phyloP scores from a whole-genome alignment of 768 basidiomycete species.

The Suillus ampliporus region DNA sequence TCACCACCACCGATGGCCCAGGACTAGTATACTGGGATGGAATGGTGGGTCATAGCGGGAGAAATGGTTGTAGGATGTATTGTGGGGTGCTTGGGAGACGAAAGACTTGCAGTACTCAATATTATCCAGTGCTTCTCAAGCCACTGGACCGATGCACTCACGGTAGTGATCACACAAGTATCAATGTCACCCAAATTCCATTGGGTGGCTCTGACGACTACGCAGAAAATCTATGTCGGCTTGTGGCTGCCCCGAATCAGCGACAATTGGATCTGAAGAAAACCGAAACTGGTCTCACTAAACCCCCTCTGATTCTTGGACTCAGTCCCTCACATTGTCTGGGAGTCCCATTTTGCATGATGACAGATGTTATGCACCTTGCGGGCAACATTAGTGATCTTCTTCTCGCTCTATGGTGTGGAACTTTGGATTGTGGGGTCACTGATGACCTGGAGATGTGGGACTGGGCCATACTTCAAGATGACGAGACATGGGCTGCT shows the following conservation, averaged over 20 bases:
- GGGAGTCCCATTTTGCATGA: slow-evolving; percentile 40
- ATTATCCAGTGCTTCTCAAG: slow-evolving; percentile 36
- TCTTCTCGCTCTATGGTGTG: slow-evolving; percentile 29
- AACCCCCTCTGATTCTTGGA: slow-evolving; percentile 44
- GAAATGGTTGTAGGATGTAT: slow-evolving; percentile 38
- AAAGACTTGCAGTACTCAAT: slow-evolving; percentile 28
- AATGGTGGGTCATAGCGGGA: slow-evolving; percentile 36
- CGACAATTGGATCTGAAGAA: slow-evolving; percentile 33
- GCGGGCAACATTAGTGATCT: slow-evolving; percentile 33
- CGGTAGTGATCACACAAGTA: slow-evolving; percentile 28
- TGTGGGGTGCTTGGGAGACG: slow-evolving; percentile 35
- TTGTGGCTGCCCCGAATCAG: slow-evolving; percentile 11
- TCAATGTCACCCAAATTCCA: slow-evolving; percentile 19
- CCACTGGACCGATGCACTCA: slow-evolving; percentile 31
- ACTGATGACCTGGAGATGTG: slow-evolving; percentile 31
- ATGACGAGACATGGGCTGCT: slow-evolving; percentile 20
- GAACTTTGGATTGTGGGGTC: slow-evolving; percentile 19
- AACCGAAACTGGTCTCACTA: slow-evolving; percentile 40
- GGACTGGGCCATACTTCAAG: slow-evolving; percentile 38
- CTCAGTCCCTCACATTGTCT: slow-evolving; percentile 28
- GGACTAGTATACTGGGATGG: slow-evolving; percentile 35
- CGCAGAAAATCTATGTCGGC: not conserved
- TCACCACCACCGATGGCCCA: slow-evolving; percentile 33
- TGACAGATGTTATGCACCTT: slow-evolving; percentile 50
- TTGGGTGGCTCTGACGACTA: slow-evolving; percentile 11